Base-by-base conservation (phyloP, 2,329 filamentous ascomycete genomes). In the Clarireedia hainanense region DNA sequence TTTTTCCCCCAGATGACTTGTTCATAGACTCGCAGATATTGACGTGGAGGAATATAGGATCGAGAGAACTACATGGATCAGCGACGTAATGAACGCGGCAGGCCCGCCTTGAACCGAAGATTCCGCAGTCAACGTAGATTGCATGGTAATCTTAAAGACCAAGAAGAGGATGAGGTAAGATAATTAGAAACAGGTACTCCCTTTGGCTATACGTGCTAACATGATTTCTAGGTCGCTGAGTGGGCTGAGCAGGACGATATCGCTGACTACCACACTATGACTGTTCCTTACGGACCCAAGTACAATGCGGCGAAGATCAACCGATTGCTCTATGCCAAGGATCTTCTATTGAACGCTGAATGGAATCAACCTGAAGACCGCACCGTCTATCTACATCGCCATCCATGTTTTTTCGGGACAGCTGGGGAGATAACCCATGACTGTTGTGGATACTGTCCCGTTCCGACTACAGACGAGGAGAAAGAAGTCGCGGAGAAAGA, bases 361-460 rank as follows among this genome's bases (percentile, higher is more conserved):
- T 95, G 90, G 89, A 95, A 94, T 63, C 83, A 86, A 60, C 76
- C 80, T 1, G 83, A 88, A 58, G 84, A 90, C 43, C 80, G 89
- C n/a, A 75, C 84, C 26, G 85, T 91, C 1, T 82, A 89, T 59
- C 75, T 95, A 5, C 90, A 95, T 71, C 81, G 90, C 2, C 90
- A 95, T 64, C 89, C 90, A 3, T 88, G 87, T 12, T 95, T 95
- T 69, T 92, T 95, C 64, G 89, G 90, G 0, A 79, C 82, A 30
- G 82, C 86, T 5, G 75, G 85, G 55, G 86, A 94, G 70, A 80
- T 94, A 6, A 80, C 92, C 53, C 74, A 82, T 30, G 90, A 95
- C 67, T 95, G 90, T 69, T 95, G 90, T 67, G 89, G 88, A 10
- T 83, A 75, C 61, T 95, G 90, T 61, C 90, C 90, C 0, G 71